phyloP scores from a whole-genome alignment of 257 asterid genomes.

The Petunia secreta region DNA sequence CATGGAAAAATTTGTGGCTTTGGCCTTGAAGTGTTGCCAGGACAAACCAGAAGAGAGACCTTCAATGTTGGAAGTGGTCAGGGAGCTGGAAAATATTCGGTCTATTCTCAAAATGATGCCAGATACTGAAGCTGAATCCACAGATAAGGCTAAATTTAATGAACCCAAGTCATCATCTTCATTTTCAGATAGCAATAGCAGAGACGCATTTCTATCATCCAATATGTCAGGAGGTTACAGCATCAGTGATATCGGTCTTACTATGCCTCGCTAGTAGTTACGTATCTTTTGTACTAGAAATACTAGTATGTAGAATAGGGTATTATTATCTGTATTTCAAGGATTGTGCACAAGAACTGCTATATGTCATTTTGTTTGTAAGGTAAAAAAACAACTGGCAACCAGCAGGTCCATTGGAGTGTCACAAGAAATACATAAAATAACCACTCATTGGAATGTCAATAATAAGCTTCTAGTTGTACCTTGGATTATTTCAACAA shows the following conservation, averaged over 20 bases:
- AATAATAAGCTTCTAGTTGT: not conserved
- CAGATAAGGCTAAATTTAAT: conserved; percentile 40
- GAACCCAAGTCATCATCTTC: conserved; percentile 44
- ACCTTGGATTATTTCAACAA: not conserved
- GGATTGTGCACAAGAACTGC: not conserved
- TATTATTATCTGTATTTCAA: conserved; percentile 2
- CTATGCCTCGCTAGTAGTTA: conserved; percentile 62
- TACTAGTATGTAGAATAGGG: conserved; percentile 6
- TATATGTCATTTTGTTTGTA: not conserved
- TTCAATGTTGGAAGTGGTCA: conserved; percentile 70
- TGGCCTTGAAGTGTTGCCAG: conserved; percentile 73
- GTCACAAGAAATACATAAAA: not conserved
- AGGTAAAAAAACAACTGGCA: not conserved
- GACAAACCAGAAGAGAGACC: conserved; percentile 79
- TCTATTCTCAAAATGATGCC: conserved; percentile 48
- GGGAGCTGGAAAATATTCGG: conserved; percentile 66
- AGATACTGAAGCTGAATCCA: conserved; percentile 34
- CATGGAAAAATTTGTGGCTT: conserved; percentile 57
- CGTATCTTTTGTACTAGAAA: conserved; percentile 5
- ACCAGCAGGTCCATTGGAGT: not conserved
- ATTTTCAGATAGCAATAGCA: conserved; percentile 37
- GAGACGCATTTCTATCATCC: conserved; percentile 44
- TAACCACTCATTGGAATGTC: not conserved
- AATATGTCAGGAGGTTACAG: conserved; percentile 55
- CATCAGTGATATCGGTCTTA: conserved; percentile 48